Conservation (phyloP, 2,329 filamentous ascomycete genomes). For the Botryotinia convoluta region DNA sequence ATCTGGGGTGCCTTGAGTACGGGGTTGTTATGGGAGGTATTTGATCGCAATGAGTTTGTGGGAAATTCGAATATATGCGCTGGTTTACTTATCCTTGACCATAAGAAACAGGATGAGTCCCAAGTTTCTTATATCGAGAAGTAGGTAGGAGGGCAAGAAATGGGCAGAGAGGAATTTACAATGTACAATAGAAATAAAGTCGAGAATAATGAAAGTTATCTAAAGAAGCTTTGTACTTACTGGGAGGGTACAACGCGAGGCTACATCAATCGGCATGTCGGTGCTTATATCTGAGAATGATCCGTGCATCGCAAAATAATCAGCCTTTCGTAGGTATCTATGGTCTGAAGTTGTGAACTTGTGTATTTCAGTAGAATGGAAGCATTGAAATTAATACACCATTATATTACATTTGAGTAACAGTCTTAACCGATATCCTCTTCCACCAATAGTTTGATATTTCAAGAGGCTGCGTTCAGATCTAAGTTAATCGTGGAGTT, state of each 20-base stretch:
- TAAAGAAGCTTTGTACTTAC: conserved; percentile 17
- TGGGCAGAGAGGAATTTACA: neutral
- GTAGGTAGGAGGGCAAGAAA: neutral
- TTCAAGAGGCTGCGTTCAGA: neutral
- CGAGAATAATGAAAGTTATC: conserved; percentile 20
- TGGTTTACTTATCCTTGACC: neutral
- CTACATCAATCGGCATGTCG: conserved; percentile 18
- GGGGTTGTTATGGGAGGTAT: conserved; percentile 4
- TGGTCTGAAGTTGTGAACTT: neutral
- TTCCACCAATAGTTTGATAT: neutral
- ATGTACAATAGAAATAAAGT: conserved; percentile 8
- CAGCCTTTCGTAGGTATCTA: neutral
- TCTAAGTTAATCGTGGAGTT: too few relatives aligned
- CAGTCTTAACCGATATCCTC: neutral
- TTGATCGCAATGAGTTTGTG: conserved; percentile 8
- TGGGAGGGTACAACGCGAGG: conserved; percentile 7
- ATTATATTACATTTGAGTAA: neutral
- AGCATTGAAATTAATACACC: neutral
- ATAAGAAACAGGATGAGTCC: neutral
- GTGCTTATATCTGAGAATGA: neutral
- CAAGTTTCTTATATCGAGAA: neutral
- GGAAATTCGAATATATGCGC: conserved; percentile 14
- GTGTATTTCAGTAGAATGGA: neutral
- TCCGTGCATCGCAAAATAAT: conserved; percentile 4
- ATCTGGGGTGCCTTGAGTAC: conserved; percentile 12